Evolutionary conservation across 768 basidiomycete genomes (phyloP).

Genomic region (Calocera cornea): DNA sequence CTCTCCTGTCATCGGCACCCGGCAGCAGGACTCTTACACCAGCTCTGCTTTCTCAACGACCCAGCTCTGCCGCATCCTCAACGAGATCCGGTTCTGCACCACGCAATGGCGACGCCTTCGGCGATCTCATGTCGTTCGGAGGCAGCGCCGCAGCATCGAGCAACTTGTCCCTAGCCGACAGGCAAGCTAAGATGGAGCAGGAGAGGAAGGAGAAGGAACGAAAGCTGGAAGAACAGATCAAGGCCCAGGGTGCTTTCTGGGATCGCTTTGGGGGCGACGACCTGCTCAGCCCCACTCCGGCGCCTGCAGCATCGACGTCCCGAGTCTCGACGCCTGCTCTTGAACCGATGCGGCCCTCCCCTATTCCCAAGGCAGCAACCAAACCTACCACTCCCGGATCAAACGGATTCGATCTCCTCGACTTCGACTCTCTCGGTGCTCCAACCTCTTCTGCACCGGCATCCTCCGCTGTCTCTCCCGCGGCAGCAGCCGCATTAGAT

Average conservation of each 20-base stretch:
- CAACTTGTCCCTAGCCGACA: neutral
- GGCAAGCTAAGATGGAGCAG: neutral
- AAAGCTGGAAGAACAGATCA: neutral
- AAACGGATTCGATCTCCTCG: constrained; percentile 10
- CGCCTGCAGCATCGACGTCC: neutral
- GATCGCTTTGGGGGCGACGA: constrained; percentile 8
- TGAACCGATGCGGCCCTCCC: neutral
- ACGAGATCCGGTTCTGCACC: neutral
- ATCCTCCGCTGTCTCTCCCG: neutral
- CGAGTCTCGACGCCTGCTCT: neutral
- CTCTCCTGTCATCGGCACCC: neutral
- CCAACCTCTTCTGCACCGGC: neutral
- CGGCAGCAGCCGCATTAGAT: constrained; percentile 8
- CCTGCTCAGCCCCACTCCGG: neutral
- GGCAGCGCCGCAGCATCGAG: neutral
- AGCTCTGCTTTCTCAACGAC: neutral
- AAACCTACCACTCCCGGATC: neutral
- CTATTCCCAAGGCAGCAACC: neutral
- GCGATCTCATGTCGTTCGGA: neutral
- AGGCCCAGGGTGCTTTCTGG: constrained; percentile 12
- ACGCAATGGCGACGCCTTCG: neutral
- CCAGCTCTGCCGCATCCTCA: neutral
- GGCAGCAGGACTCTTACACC: neutral
- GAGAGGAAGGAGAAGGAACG: neutral
- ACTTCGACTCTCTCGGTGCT: constrained; percentile 5